Evolutionary conservation across 2,329 filamentous ascomycete species (phyloP).

Genomic region (Fusarium phyllophilum): DNA sequence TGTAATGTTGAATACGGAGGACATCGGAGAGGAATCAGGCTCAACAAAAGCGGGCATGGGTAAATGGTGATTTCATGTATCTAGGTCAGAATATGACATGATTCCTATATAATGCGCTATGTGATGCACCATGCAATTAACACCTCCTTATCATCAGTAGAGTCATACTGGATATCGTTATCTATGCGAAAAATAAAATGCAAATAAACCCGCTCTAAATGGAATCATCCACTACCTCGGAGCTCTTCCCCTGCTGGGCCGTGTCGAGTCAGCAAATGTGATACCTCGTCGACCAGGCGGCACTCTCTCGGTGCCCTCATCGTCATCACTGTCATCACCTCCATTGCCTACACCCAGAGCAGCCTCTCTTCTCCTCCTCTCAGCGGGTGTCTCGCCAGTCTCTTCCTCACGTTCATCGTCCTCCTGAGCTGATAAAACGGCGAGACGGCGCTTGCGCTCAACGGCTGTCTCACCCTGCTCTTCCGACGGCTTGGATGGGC

Average conservation of each 20-base stretch:
- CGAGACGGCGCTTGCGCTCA: slow-evolving; percentile 73
- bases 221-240: slow-evolving; percentile 14
- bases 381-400: slow-evolving; percentile 76
- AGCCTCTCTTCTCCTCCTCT: slow-evolving; percentile 77
- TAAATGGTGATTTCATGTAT: neutral
- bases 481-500: slow-evolving; percentile 33
- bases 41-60: neutral
- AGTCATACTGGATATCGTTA: slow-evolving; percentile 31
- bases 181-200: slow-evolving; percentile 37
- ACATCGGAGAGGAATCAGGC: neutral
- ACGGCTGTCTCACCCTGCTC: slow-evolving; percentile 71
- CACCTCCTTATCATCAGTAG: slow-evolving; percentile 9
- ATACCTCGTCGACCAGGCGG: slow-evolving; percentile 66
- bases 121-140: slow-evolving; percentile 22
- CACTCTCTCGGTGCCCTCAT: slow-evolving; percentile 66
- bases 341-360: slow-evolving; percentile 70
- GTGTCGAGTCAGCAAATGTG: slow-evolving; percentile 64
- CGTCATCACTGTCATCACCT: slow-evolving; percentile 60
- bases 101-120: slow-evolving; percentile 22
- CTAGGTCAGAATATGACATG: slow-evolving; percentile 2
- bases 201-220: slow-evolving; percentile 28
- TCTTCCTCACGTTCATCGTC: slow-evolving; percentile 54
- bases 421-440: slow-evolving; percentile 58
- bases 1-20: neutral
- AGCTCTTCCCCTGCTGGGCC: slow-evolving; percentile 34